phyloP scores from a whole-genome alignment of 495 filamentous ascomycete genomes.

The Thozetella sp. region DNA sequence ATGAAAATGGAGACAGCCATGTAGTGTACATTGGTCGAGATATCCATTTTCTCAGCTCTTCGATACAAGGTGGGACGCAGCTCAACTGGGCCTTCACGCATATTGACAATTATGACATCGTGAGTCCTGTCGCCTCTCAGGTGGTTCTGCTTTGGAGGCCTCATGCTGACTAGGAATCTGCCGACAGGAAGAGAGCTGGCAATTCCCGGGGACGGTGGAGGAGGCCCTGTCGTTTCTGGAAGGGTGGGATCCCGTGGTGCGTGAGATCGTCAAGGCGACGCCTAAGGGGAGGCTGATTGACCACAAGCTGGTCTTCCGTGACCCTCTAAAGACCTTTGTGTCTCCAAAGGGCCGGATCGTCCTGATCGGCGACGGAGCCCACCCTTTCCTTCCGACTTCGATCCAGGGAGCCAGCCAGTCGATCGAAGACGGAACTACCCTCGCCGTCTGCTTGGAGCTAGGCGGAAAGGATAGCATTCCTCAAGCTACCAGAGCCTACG shows the following conservation, averaged over 20 bases:
- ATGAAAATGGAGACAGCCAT: conserved; percentile 66
- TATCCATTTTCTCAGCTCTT: conserved; percentile 65
- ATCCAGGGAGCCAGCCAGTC: conserved; percentile 73
- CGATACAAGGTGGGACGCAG: conserved; percentile 63
- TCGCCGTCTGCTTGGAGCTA: conserved; percentile 63
- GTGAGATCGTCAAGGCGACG: conserved; percentile 60
- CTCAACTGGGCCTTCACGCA: conserved; percentile 76
- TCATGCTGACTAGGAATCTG: conserved; percentile 32
- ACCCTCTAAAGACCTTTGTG: conserved; percentile 68
- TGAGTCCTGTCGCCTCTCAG: conserved; percentile 15
- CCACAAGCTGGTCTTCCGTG: conserved; percentile 73
- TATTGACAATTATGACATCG: conserved; percentile 39
- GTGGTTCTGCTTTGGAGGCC: not conserved
- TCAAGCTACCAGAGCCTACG: conserved; percentile 44
- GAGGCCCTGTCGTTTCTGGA: conserved; percentile 61
- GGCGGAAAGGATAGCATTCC: conserved; percentile 36
- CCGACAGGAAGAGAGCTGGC: conserved; percentile 66
- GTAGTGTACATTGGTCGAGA: conserved; percentile 62
- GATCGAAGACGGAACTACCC: conserved; percentile 70
- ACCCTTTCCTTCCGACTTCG: conserved; percentile 73
- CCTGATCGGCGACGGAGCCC: conserved; percentile 70
- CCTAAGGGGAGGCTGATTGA: conserved; percentile 62
- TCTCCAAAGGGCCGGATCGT: conserved; percentile 58
- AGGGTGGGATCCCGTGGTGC: conserved; percentile 67
- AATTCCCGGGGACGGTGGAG: conserved; percentile 58